These are phyloP conservation scores for Cardiospermum halicacabum DNA, from an alignment of 345 rosid genomes.

Conservation along the genomic window DNA sequence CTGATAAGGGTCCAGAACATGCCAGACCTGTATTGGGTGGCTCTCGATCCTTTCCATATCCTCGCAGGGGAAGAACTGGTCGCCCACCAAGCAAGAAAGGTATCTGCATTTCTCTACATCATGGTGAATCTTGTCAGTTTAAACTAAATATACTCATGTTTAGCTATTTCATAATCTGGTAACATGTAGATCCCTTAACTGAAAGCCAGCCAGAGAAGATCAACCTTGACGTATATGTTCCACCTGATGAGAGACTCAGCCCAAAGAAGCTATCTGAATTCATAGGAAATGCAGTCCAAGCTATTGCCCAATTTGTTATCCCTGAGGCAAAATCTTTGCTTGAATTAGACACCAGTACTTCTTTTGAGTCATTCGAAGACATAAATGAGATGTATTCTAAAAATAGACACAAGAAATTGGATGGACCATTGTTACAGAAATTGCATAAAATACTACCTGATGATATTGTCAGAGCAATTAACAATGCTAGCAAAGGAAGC, in stretches of 20 bases:
- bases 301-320: constrained; percentile 32
- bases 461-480: constrained; percentile 20
- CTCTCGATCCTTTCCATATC: constrained; percentile 41
- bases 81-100: constrained; percentile 25
- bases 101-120: constrained; percentile 10
- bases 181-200: constrained; percentile 21
- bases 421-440: constrained; percentile 21
- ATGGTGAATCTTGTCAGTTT: not conserved
- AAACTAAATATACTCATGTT: not conserved
- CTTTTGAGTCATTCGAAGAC: constrained; percentile 45
- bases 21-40: constrained; percentile 49
- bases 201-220: constrained; percentile 29
- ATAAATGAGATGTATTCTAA: constrained; percentile 37
- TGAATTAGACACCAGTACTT: constrained; percentile 25
- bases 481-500: constrained; percentile 18
- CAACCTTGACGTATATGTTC: constrained; percentile 42
- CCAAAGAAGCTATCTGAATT: constrained; percentile 46
- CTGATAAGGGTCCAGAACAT: constrained; percentile 31
- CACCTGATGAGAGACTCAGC: constrained; percentile 56
- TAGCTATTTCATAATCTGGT: not conserved
- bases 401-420: constrained; percentile 20
- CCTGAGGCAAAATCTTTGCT: constrained; percentile 35
- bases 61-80: constrained; percentile 50
- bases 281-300: constrained; percentile 31
- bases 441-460: constrained; percentile 33